Evolutionary conservation across 352 stramenopile species (phyloP).

Genomic region (Phytophthora melonis): DNA sequence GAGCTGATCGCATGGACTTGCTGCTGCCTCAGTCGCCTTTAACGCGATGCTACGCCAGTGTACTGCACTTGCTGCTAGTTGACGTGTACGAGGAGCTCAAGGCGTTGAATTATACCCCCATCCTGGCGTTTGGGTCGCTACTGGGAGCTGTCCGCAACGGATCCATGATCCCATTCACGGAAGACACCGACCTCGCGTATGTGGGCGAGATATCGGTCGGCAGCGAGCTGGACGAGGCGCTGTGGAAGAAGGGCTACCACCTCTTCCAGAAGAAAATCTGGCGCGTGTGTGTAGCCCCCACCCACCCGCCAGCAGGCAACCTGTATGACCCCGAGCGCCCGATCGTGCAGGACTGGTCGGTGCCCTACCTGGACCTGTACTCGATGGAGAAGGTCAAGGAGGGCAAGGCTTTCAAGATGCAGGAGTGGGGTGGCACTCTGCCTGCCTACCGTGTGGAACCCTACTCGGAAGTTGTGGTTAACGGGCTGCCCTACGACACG

Average conservation of each 20-base stretch:
- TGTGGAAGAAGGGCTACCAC: conserved; percentile 52
- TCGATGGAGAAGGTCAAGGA: conserved; percentile 6
- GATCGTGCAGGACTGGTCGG: background rate
- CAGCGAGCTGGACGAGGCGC: conserved; percentile 8
- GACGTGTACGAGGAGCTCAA: conserved; percentile 54
- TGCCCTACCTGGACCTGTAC: conserved; percentile 49
- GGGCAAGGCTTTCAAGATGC: conserved; percentile 14
- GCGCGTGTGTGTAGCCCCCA: conserved; percentile 45
- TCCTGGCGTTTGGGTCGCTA: conserved; percentile 51
- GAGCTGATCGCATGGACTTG: conserved; percentile 51
- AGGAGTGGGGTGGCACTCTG: conserved; percentile 15
- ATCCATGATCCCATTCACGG: conserved; percentile 56
- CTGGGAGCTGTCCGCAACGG: conserved; percentile 52
- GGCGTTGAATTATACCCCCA: conserved; percentile 22
- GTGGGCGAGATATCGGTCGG: conserved; percentile 3
- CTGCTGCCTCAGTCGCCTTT: conserved; percentile 20
- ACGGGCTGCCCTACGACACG: conserved; percentile 37
- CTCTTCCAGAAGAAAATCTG: conserved; percentile 41
- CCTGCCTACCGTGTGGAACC: conserved; percentile 21
- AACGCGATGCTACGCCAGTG: conserved; percentile 48
- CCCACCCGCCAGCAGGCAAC: conserved; percentile 39
- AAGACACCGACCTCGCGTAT: conserved; percentile 55
- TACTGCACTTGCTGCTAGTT: conserved; percentile 60
- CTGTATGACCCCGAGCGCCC: conserved; percentile 35
- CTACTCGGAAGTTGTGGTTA: conserved; percentile 26